These are phyloP conservation scores for Phialemoniopsis sp. DNA, from an alignment of 2,329 filamentous ascomycete species.

Conservation along the genomic window DNA sequence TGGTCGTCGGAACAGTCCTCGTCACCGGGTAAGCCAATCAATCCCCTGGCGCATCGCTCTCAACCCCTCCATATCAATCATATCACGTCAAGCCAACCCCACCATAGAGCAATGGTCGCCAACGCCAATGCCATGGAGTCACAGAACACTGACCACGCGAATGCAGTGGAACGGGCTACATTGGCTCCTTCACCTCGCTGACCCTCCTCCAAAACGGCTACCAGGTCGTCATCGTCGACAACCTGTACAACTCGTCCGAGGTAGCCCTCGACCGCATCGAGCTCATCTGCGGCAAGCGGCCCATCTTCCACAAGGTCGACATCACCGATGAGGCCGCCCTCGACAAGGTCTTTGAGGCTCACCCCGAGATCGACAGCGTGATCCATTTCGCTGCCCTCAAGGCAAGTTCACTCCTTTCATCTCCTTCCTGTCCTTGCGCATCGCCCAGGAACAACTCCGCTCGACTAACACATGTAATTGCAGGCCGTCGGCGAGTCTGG, in stretches of 20 bases:
- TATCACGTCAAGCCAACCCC: slow-evolving; percentile 1
- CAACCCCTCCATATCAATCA: slow-evolving; percentile 6
- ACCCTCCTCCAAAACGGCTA: slow-evolving; percentile 91
- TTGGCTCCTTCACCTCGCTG: slow-evolving; percentile 93
- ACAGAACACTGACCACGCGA: too few relatives aligned
- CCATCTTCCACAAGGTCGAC: slow-evolving; percentile 80
- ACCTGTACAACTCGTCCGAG: slow-evolving; percentile 91
- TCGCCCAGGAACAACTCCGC: neutral
- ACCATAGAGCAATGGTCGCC: too few relatives aligned
- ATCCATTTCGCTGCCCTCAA: slow-evolving; percentile 99
- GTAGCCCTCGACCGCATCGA: slow-evolving; percentile 94
- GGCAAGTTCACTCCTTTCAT: slow-evolving; percentile 41
- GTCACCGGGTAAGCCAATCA: slow-evolving; percentile 73
- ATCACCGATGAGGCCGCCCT: slow-evolving; percentile 81
- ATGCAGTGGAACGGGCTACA: slow-evolving; percentile 92
- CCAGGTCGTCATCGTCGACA: slow-evolving; percentile 95
- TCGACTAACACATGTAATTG: slow-evolving; percentile 11
- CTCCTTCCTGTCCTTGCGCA: neutral
- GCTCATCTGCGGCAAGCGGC: slow-evolving; percentile 83
- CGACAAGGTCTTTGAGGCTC: slow-evolving; percentile 81
- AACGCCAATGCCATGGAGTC: too few relatives aligned
- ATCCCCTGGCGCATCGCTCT: slow-evolving; percentile 2
- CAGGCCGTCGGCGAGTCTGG: slow-evolving; percentile 93
- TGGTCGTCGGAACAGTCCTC: slow-evolving; percentile 84
- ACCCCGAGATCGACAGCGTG: slow-evolving; percentile 94